Evolutionary conservation across 306 rosid genomes (phyloP), one percentile per base, ranked within the genome.

Genomic region (Quercus rubra): DNA sequence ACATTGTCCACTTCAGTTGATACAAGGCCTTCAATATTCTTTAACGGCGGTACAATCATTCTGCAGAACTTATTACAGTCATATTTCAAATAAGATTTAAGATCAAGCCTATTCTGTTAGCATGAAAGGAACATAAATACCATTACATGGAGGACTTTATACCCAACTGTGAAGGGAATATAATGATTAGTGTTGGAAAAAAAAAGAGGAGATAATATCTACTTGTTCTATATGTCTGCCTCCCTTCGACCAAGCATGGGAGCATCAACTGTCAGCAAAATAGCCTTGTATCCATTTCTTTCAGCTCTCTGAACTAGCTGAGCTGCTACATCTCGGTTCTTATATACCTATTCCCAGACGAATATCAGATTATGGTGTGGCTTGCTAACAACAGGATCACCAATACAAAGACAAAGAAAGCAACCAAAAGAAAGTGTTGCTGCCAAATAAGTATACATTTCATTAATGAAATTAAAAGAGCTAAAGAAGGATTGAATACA

Each of bases 141-240:
- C 54, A 46, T 11, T 11, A 0, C 17, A 38, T 20, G 23, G 30
- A 33, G 21, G 1, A 74, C 12, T 18, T 67, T 35, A 58, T 3
- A 30, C 21, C 8, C 33, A 18, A 56, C 52, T 55, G 33, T 28
- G 14, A 20, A 66, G 27, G 27, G 10, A 64, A 76, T 19, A 30
- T 3, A 46, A 2, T 46, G 52, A 46, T 46, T 58, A 52, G 15
- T 46, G 54, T 46, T 20, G 14, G 19, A 62, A 5, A 46, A 46
- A 10, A 46, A 46, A 11, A 46, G 12, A 46, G 51, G 55, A 71
- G 57, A 72, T 5, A 1, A 71, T 6, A 41, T 55, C 27, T 74
- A 91, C 92, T 81, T 87, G 77, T 88, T 90, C 80, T 83, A 84
- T 75, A 85, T 90, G 85, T 88, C 94, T 67, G 90, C 92, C 77